Conservation (phyloP, 805 yeast species). For the Suhomyces prunicola region DNA sequence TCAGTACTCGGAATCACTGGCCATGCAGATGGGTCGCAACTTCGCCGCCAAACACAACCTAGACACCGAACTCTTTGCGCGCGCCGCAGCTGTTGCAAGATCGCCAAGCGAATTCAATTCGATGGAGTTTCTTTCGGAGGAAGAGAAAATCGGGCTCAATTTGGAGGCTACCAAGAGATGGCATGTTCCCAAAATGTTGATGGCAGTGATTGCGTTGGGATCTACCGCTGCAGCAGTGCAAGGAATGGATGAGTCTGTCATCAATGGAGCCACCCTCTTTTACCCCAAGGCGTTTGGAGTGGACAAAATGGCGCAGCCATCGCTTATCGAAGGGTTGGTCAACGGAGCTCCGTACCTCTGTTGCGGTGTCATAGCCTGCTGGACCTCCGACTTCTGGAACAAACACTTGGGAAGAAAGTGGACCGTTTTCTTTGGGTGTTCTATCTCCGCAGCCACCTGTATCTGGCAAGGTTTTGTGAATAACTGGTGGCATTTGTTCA, state of each 20-base stretch:
- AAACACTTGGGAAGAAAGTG: constrained; percentile 55
- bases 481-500: constrained; percentile 58
- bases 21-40: constrained; percentile 65
- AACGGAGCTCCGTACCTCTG: constrained; percentile 68
- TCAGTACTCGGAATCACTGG: constrained; percentile 60
- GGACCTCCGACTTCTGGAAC: constrained; percentile 57
- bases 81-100: constrained; percentile 60
- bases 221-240: constrained; percentile 71
- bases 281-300: constrained; percentile 58
- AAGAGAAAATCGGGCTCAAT: constrained; percentile 49
- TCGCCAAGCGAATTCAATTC: constrained; percentile 54
- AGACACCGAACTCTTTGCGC: constrained; percentile 57
- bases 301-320: constrained; percentile 34
- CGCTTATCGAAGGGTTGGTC: constrained; percentile 49
- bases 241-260: constrained; percentile 73
- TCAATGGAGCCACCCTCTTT: constrained; percentile 63
- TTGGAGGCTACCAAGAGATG: constrained; percentile 41
- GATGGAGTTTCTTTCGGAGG: constrained; percentile 47
- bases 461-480: constrained; percentile 68
- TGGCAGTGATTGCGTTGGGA: constrained; percentile 55
- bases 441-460: constrained; percentile 56
- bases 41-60: constrained; percentile 56
- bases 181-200: constrained; percentile 46
- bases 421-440: constrained; percentile 58
- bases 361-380: constrained; percentile 55